Conservation (phyloP, 2,329 filamentous ascomycete species). For the Trichoderma sp. region DNA sequence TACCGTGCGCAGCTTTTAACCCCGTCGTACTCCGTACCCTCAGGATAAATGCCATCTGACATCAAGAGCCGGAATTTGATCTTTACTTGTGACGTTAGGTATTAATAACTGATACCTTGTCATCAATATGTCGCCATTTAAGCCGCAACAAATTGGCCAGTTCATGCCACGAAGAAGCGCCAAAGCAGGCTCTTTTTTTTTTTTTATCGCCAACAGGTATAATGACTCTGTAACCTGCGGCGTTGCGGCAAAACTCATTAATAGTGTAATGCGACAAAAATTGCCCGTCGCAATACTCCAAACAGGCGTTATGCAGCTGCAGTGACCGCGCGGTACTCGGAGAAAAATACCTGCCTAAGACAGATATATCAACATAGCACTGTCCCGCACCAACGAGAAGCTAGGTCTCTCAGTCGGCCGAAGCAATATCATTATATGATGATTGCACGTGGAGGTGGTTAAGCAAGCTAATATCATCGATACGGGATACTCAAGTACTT, state of each 20-base stretch:
- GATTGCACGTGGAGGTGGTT: background rate
- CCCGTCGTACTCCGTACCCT: too few relatives aligned
- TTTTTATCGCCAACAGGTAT: background rate
- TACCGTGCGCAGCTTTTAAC: too few relatives aligned
- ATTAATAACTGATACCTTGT: too few relatives aligned
- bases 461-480: background rate
- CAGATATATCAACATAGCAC: background rate
- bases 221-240: background rate
- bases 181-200: too few relatives aligned
- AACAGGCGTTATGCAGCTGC: background rate
- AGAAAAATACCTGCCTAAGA: background rate
- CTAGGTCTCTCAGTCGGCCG: background rate
- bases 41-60: too few relatives aligned
- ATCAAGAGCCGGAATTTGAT: too few relatives aligned
- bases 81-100: too few relatives aligned
- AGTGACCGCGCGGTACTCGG: background rate
- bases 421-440: background rate
- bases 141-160: too few relatives aligned
- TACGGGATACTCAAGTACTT: background rate
- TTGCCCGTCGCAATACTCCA: background rate
- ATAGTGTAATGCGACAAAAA: background rate
- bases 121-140: too few relatives aligned
- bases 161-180: too few relatives aligned
- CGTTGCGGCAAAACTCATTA: background rate
- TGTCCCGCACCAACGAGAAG: background rate